A percentile compares a stretch with the other conserved stretches of the same genome.
Evolutionary conservation across 1,284 basidiomycete genomes (phyloP).

Genomic region (Tremellales sp.): DNA sequence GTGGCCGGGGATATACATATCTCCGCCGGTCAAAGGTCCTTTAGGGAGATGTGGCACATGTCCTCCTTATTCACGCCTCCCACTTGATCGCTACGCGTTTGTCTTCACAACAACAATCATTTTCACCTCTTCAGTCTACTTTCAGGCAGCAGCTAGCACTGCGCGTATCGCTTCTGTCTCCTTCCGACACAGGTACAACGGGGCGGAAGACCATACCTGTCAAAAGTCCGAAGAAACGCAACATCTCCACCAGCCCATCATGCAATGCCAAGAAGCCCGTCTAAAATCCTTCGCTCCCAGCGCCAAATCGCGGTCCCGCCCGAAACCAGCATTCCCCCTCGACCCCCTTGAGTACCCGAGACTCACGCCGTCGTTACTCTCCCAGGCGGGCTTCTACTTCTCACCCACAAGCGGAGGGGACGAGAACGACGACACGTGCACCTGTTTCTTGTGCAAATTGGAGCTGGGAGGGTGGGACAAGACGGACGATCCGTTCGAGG

Average conservation of each 20-base stretch:
- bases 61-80: conserved; percentile 2
- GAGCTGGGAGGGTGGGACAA: conserved; percentile 72
- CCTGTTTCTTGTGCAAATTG: conserved; percentile 72
- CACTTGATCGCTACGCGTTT: conserved; percentile 10
- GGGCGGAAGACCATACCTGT: not conserved
- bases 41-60: conserved; percentile 12
- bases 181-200: not conserved
- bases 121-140: not conserved
- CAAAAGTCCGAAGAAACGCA: too few species aligned
- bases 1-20: conserved; percentile 15
- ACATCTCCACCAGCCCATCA: conserved; percentile 11
- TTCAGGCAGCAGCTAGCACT: not conserved
- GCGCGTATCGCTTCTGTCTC: not conserved
- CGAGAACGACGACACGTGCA: conserved; percentile 40
- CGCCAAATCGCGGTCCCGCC: conserved; percentile 28
- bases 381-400: conserved; percentile 78
- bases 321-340: conserved; percentile 41
- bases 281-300: conserved; percentile 32
- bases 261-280: conserved; percentile 39
- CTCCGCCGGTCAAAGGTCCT: not conserved
- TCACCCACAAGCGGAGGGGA: conserved; percentile 14
- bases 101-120: conserved; percentile 7
- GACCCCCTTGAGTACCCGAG: conserved; percentile 36
- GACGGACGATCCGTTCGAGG: conserved; percentile 72
- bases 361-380: conserved; percentile 65